phyloP scores from a whole-genome alignment of 176 grass and related monocot genomes.

The Chloris gayana region DNA sequence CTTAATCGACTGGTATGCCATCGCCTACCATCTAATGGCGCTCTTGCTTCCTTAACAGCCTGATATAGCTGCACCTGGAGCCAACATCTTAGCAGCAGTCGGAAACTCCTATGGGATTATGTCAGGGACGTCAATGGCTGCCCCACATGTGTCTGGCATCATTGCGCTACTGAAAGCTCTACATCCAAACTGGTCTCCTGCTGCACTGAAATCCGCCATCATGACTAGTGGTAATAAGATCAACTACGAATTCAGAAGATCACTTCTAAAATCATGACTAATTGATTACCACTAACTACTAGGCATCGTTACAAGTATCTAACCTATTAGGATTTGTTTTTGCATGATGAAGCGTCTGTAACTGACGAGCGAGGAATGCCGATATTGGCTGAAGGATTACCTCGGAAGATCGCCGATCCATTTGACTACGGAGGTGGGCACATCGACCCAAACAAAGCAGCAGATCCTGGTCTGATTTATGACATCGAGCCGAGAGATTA shows the following conservation, averaged over 20 bases:
- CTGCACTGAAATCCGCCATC: constrained; percentile 28
- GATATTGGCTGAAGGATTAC: constrained; percentile 43
- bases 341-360: constrained; percentile 38
- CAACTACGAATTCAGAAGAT: too few species aligned
- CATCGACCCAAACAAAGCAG: constrained; percentile 50
- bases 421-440: constrained; percentile 61
- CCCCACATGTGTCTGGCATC: constrained; percentile 30
- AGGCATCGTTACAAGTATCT: not conserved
- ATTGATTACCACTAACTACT: not conserved
- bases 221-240: constrained; percentile 25
- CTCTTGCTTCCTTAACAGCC: not conserved
- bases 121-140: constrained; percentile 40
- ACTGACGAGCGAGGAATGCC: constrained; percentile 45
- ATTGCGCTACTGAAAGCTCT: constrained; percentile 16
- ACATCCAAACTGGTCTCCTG: constrained; percentile 37
- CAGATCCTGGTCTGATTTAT: constrained; percentile 46
- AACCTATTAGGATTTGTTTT: not conserved
- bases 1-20: not conserved
- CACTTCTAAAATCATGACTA: not conserved
- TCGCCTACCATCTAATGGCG: not conserved
- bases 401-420: constrained; percentile 50
- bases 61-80: constrained; percentile 44
- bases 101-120: not conserved
- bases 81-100: constrained; percentile 35
- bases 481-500: constrained; percentile 48